Percentiles rank a stretch among this genome's conserved stretches.
phyloP scores from a whole-genome alignment of 2,329 filamentous ascomycete species.

The Apiospora koreana region DNA sequence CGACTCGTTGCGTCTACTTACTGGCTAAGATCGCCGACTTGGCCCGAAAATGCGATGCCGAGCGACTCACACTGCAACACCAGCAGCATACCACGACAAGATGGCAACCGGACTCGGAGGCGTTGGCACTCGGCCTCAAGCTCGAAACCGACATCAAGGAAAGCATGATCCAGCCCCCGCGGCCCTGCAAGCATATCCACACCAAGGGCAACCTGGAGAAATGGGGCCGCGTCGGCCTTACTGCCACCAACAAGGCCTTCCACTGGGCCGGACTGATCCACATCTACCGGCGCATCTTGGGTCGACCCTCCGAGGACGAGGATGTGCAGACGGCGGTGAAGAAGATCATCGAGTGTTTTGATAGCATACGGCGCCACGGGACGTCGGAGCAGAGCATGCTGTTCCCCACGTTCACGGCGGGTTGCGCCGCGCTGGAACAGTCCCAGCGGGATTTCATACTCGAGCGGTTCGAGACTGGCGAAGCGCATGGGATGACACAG shows the following conservation, averaged over 20 bases:
- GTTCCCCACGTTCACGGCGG: conserved; percentile 83
- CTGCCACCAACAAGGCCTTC: conserved; percentile 75
- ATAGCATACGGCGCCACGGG: conserved; percentile 63
- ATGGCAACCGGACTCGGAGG: conserved; percentile 60
- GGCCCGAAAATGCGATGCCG: conserved; percentile 66
- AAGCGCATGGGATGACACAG: conserved; percentile 76
- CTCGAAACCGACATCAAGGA: conserved; percentile 64
- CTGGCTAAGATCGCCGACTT: conserved; percentile 73
- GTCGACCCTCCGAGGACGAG: conserved; percentile 55
- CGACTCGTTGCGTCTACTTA: conserved; percentile 68
- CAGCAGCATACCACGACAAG: conserved; percentile 39
- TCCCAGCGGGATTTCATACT: conserved; percentile 61
- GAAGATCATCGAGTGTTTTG: conserved; percentile 63
- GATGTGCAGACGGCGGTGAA: conserved; percentile 65
- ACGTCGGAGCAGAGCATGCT: conserved; percentile 74
- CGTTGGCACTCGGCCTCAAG: conserved; percentile 56
- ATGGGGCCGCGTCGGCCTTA: conserved; percentile 64
- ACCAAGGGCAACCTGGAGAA: conserved; percentile 51
- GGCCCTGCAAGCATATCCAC: conserved; percentile 48
- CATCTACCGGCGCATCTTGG: conserved; percentile 71
- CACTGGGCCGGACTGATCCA: conserved; percentile 79
- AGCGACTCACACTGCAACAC: conserved; percentile 58
- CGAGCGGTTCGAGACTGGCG: conserved; percentile 65
- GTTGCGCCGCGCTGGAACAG: conserved; percentile 66
- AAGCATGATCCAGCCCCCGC: conserved; percentile 47